Conservation (phyloP, 1,284 basidiomycete species). For the Puccinia horiana region DNA sequence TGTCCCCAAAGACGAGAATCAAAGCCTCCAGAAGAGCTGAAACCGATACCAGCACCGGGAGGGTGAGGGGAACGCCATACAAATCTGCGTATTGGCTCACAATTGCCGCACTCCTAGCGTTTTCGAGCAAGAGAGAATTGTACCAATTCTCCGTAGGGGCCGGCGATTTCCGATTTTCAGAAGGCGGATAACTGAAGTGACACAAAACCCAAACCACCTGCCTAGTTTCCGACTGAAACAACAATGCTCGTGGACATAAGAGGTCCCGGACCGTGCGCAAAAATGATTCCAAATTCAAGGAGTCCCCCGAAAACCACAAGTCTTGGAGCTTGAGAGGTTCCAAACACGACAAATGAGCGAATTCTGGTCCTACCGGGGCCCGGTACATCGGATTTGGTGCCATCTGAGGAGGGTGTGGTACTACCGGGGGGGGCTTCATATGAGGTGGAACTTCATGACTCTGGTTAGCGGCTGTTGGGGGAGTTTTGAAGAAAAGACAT, state of each 20-base stretch:
- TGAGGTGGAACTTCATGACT: too few relatives aligned
- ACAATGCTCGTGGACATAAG: background rate
- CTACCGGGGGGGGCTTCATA: background rate
- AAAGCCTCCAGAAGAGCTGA: background rate
- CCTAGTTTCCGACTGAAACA: background rate
- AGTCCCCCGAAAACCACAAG: conserved; percentile 9
- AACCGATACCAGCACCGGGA: background rate
- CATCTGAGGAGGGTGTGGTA: background rate
- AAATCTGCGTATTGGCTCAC: background rate
- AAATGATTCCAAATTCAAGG: background rate
- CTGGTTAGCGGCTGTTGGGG: too few relatives aligned
- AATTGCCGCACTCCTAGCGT: background rate
- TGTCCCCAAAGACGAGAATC: background rate
- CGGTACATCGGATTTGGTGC: background rate
- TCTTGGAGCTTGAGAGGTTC: background rate
- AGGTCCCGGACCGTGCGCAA: background rate
- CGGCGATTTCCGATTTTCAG: background rate
- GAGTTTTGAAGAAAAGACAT: too few relatives aligned
- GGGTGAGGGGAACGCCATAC: background rate
- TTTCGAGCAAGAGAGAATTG: background rate
- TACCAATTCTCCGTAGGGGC: conserved; percentile 16
- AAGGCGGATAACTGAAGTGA: background rate
- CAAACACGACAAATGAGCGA: background rate
- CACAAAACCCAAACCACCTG: background rate
- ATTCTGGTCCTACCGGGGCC: background rate